Evolutionary conservation across 306 rosid species (phyloP).

Genomic region (Prunus salicina): DNA sequence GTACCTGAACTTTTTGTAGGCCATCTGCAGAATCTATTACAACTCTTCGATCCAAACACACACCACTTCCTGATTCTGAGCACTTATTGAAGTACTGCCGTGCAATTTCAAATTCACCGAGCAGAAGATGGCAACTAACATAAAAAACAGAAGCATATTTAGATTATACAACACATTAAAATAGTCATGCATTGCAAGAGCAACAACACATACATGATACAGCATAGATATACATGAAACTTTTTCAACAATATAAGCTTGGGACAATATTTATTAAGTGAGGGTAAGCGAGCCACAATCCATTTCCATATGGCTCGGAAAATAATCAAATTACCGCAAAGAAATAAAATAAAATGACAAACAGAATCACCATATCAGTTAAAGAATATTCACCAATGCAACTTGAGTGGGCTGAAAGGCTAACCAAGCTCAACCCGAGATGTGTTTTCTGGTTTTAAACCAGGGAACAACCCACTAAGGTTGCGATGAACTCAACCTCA

Average conservation of each 20-base stretch:
- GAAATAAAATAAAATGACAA: background rate
- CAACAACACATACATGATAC: background rate
- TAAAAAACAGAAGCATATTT: conserved; percentile 16
- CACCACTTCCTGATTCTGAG: conserved; percentile 52
- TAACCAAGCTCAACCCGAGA: background rate
- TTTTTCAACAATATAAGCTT: background rate
- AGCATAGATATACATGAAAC: background rate
- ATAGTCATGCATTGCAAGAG: background rate
- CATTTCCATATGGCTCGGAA: background rate
- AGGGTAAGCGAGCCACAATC: background rate
- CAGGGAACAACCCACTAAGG: background rate
- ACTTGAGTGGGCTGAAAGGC: background rate
- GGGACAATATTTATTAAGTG: background rate
- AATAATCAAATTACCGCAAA: background rate
- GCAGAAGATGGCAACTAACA: conserved; percentile 79
- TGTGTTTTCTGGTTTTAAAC: background rate
- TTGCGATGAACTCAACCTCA: background rate
- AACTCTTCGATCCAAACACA: conserved; percentile 84
- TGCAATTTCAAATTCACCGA: conserved; percentile 76
- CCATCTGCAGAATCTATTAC: conserved; percentile 86
- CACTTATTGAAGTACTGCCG: conserved; percentile 50
- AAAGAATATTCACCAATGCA: background rate
- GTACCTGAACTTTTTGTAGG: conserved; percentile 80
- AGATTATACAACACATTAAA: background rate
- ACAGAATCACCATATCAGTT: background rate